A percentile compares a stretch with the other conserved stretches of the same genome.
Conservation (phyloP, 2,329 filamentous ascomycete genomes). For the Ambrosiella cleistominuta region DNA sequence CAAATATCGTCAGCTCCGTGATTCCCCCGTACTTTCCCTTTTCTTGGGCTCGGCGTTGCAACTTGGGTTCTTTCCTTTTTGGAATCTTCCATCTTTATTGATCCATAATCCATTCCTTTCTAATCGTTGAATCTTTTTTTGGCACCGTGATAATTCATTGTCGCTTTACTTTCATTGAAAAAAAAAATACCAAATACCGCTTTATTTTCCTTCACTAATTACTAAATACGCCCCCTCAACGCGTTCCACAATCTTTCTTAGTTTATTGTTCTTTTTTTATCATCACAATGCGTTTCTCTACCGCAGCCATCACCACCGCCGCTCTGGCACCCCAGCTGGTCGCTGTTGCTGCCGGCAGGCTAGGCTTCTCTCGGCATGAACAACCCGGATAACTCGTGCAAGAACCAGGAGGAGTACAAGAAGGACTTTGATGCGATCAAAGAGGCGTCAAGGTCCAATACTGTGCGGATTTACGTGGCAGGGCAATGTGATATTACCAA, state of each 20-base stretch:
- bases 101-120: too few relatives aligned
- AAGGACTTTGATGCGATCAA: conserved; percentile 46
- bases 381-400: conserved; percentile 41
- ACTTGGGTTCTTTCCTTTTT: background rate
- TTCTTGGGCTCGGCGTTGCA: background rate
- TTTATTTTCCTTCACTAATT: background rate
- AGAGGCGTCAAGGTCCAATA: conserved; percentile 27
- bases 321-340: conserved; percentile 20
- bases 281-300: conserved; percentile 12
- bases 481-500: conserved; percentile 47
- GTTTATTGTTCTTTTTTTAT: background rate
- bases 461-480: conserved; percentile 51
- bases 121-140: too few relatives aligned
- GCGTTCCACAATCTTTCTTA: background rate
- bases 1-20: background rate
- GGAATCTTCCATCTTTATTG: background rate
- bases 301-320: conserved; percentile 10
- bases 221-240: background rate
- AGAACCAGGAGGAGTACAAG: conserved; percentile 43
- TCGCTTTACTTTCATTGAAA: background rate
- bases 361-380: conserved; percentile 53
- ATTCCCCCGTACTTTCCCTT: background rate
- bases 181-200: too few relatives aligned
- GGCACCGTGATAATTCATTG: too few relatives aligned
- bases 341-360: conserved; percentile 22